Conservation (phyloP, 768 basidiomycete species). For the Rhizopogon vulgaris region DNA sequence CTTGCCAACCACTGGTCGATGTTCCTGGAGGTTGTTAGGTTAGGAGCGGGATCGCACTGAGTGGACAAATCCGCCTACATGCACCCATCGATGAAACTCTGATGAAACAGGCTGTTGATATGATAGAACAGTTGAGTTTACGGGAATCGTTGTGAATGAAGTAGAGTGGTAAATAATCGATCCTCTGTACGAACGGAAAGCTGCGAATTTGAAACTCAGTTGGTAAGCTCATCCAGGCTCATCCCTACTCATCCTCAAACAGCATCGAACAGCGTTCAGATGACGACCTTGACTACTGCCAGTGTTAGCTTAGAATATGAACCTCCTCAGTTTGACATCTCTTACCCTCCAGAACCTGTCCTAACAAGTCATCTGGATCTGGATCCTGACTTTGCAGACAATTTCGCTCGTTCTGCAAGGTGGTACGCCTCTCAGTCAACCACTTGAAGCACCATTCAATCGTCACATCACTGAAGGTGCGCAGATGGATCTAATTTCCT, state of each 20-base stretch:
- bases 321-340: conserved; percentile 25
- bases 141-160: no score
- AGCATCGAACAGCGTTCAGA: not conserved
- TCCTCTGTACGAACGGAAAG: no score
- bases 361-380: conserved; percentile 9
- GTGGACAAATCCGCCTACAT: no score
- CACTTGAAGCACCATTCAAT: not conserved
- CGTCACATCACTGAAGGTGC: conserved; percentile 41
- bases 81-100: not conserved
- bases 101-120: no score
- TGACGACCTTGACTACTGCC: not conserved
- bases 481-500: conserved; percentile 68
- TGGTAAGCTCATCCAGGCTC: not conserved
- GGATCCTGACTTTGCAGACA: conserved; percentile 24
- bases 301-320: not conserved
- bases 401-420: conserved; percentile 51
- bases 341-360: conserved; percentile 9
- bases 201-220: not conserved
- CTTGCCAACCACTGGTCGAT: no score
- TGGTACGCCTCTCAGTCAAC: conserved; percentile 34
- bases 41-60: no score
- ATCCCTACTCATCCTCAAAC: no score
- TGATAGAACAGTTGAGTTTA: no score
- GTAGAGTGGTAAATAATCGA: no score
- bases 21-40: no score